Evolutionary conservation across 495 filamentous ascomycete genomes (phyloP).

Genomic region (Xylaria sp.): DNA sequence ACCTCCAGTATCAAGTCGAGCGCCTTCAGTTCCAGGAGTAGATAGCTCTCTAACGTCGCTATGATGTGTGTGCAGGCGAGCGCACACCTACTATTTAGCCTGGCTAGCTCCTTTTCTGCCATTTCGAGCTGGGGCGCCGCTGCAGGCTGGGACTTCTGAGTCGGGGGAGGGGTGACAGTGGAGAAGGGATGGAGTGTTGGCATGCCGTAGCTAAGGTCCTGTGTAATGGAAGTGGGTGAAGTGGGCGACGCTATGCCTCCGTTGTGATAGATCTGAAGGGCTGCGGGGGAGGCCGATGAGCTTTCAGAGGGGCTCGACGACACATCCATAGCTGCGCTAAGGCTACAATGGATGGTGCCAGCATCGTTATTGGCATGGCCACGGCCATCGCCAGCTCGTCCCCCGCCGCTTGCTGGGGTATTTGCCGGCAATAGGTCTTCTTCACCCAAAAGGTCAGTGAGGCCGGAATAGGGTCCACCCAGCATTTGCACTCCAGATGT

Average conservation of each 20-base stretch:
- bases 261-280: not conserved
- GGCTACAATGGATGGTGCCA: not conserved
- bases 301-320: not conserved
- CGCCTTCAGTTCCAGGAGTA: conserved; percentile 18
- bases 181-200: conserved; percentile 6
- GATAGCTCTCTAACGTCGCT: conserved; percentile 18
- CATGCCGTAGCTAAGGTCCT: not conserved
- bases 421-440: not conserved
- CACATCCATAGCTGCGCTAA: not conserved
- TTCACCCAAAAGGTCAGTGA: not conserved
- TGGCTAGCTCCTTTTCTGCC: conserved; percentile 19
- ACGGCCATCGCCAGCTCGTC: not conserved
- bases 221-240: conserved; percentile 1
- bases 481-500: conserved; percentile 10
- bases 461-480: not conserved
- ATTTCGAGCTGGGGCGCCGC: conserved; percentile 3
- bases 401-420: not conserved
- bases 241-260: conserved; percentile 1
- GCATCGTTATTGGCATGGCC: not conserved
- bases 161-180: not conserved
- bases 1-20: conserved; percentile 21
- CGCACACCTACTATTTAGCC: conserved; percentile 22
- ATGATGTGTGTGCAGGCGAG: conserved; percentile 22
- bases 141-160: not conserved
- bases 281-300: not conserved